Percentiles rank a stretch among this genome's conserved stretches.
Conservation (phyloP, 345 rosid species). For the Trapa bicornis region DNA sequence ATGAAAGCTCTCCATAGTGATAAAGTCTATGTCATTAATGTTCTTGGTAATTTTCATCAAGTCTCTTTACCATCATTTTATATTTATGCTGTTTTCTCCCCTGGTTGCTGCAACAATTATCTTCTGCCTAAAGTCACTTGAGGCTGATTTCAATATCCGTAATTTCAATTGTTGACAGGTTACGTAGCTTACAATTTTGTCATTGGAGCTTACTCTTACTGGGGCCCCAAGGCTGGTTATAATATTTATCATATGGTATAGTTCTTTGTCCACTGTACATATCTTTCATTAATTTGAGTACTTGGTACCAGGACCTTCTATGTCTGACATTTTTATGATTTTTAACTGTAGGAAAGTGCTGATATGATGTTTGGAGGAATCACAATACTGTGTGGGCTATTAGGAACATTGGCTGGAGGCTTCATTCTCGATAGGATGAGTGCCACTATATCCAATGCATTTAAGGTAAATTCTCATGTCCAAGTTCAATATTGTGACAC, state of each 20-base stretch:
- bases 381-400: slow-evolving; percentile 72
- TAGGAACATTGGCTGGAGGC: slow-evolving; percentile 85
- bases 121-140: not conserved
- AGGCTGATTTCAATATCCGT: not conserved
- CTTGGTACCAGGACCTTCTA: not conserved
- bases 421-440: slow-evolving; percentile 52
- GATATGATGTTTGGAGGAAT: slow-evolving; percentile 91
- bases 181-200: slow-evolving; percentile 87
- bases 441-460: slow-evolving; percentile 75
- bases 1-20: slow-evolving; percentile 60
- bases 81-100: not conserved
- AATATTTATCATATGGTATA: slow-evolving; percentile 80
- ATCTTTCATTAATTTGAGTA: not conserved
- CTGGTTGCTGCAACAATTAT: not conserved
- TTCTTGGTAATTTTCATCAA: slow-evolving; percentile 41
- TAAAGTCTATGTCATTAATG: slow-evolving; percentile 66
- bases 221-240: slow-evolving; percentile 98
- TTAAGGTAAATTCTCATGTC: slow-evolving; percentile 44
- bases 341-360: slow-evolving; percentile 45
- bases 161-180: slow-evolving; percentile 24
- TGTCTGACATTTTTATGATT: not conserved
- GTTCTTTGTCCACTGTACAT: not conserved
- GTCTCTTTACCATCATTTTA: not conserved
- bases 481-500: not conserved
- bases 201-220: slow-evolving; percentile 90